Conservation (phyloP, 192 early-diverging fungal genomes). For the Coemansia sp. region DNA sequence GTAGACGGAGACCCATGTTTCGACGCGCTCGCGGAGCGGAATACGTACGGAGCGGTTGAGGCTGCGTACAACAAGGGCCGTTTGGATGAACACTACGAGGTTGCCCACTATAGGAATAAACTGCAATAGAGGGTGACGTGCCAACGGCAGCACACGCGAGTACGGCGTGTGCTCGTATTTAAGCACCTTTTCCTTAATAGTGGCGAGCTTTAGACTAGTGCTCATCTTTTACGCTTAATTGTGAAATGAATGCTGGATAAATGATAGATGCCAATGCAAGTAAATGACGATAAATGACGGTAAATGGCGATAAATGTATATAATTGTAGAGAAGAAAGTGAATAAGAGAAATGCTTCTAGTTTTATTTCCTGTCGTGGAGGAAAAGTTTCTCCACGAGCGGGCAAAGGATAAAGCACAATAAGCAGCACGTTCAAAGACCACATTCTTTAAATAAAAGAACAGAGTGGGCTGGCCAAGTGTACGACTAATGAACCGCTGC, state of each 20-base stretch:
- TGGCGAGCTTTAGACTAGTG: constrained; percentile 4
- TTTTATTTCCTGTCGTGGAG: neutral
- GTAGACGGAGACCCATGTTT: constrained; percentile 28
- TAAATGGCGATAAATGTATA: neutral
- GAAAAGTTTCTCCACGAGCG: neutral
- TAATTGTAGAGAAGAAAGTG: constrained; percentile 5
- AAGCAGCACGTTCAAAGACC: neutral
- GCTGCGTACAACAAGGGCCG: constrained; percentile 18
- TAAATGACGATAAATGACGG: neutral
- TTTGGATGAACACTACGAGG: constrained; percentile 40
- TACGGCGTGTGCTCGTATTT: constrained; percentile 32
- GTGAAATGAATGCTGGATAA: constrained; percentile 7
- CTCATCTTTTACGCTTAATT: constrained; percentile 3
- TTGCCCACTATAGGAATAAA: constrained; percentile 43
- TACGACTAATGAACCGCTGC: neutral
- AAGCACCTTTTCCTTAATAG: constrained; percentile 4
- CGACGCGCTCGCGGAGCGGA: constrained; percentile 21
- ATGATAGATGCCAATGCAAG: constrained; percentile 7
- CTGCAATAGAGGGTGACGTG: constrained; percentile 28
- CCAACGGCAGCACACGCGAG: constrained; percentile 14
- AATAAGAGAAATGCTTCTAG: neutral
- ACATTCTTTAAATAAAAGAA: neutral
- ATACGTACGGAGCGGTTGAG: constrained; percentile 20
- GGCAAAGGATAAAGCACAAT: neutral
- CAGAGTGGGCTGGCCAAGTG: neutral